Evolutionary conservation across 768 basidiomycete genomes (phyloP), one percentile per base, ranked within the genome.

Genomic region (Agaricus subrufescens): DNA sequence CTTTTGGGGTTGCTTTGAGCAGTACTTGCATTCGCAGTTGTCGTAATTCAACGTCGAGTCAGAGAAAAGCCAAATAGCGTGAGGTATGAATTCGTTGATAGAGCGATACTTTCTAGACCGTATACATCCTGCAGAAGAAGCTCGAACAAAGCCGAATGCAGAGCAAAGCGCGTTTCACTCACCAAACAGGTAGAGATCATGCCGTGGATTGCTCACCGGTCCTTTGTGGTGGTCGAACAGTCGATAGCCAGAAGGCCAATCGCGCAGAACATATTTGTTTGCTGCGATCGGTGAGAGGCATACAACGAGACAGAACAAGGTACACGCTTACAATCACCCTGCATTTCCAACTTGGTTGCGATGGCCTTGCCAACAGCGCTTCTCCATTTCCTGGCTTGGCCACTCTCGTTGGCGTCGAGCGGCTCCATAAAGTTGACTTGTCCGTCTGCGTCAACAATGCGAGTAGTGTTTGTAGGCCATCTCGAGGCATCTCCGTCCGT

Each of bases 111-210:
- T 72, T 42, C 66, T 67, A 53, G 73, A 79, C 30, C 70, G 72
- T 40, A 75, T 69, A 14, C 49, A 56, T 2, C 84, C 85, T 70
- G 71, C 69, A 75, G 54, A 25, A 57, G 19, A 49, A 30, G 38
- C 45, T 52, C 34, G 48, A 52, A 60, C 39, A 34, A 8, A 52
- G 26, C 40, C 46, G 46, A 23, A 26, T 39, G 38, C 29, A 29
- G 45, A 43, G 55, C 15, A 50, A n/a, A n/a, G n/a, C n/a, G 43
- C 38, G 37, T 29, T n/a, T 34, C 31, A 51, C 60, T 44, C 57
- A 91, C 91, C 91, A 56, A 79, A 83, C 26, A 94, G 79, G 72
- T 94, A 94, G 14, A 85, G 71, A 66, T 94, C 92, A 58, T 86
- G 85, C 56, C 92, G 75, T 23, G 87, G 82, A 39, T 69, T 68